Conservation (phyloP, 225 moss, liverwort and hornwort species). For the Polytrichum commune region DNA sequence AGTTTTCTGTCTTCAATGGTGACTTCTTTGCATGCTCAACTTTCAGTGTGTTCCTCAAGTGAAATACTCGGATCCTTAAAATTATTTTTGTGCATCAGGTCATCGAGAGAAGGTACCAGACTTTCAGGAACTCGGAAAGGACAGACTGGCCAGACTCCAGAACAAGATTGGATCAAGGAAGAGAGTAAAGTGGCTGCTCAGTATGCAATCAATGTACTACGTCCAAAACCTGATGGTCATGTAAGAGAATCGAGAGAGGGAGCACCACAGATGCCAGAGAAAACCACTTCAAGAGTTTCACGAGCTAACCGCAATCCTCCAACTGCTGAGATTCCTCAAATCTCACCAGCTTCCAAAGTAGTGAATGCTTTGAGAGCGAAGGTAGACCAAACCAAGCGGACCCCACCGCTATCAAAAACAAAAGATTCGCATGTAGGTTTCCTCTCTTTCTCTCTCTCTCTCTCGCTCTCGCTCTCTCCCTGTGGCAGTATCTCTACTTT, state of each 20-base stretch:
- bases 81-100: constrained; percentile 19
- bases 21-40: not conserved
- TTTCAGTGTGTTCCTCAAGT: not conserved
- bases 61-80: not conserved
- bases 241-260: constrained; percentile 35
- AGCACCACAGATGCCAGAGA: constrained; percentile 43
- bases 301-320: constrained; percentile 49
- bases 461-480: too few relatives aligned
- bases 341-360: constrained; percentile 56
- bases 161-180: constrained; percentile 77
- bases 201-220: constrained; percentile 48
- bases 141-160: constrained; percentile 26
- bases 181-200: constrained; percentile 63
- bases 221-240: constrained; percentile 37
- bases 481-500: too few relatives aligned
- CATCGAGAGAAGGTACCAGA: constrained; percentile 53
- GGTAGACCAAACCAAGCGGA: constrained; percentile 50
- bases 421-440: constrained; percentile 53
- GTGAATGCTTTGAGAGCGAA: constrained; percentile 59
- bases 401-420: constrained; percentile 40
- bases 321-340: constrained; percentile 68
- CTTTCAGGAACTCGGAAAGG: constrained; percentile 34
- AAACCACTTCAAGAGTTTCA: constrained; percentile 34
- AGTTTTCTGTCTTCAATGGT: not conserved
- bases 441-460: too few relatives aligned